A percentile compares a stretch with the other conserved stretches of the same genome.
These are phyloP conservation scores for Eutreptiella sp. DNA, from an alignment of 208 protist genomes.

Conservation along the genomic window DNA sequence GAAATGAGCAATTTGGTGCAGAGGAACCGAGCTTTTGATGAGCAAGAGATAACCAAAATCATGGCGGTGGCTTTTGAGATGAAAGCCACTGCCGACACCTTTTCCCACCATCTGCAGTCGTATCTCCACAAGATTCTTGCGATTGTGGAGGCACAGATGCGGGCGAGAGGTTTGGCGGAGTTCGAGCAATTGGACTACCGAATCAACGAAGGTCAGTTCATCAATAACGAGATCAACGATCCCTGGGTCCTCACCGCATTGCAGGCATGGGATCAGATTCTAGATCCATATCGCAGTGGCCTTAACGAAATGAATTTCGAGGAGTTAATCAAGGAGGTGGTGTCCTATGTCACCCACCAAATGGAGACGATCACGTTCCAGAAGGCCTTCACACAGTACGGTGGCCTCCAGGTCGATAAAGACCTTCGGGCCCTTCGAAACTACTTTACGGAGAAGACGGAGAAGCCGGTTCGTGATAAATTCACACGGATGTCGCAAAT, in stretches of 20 bases:
- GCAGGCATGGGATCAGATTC: background rate
- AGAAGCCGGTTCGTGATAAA: conserved; percentile 29
- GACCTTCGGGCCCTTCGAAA: conserved; percentile 26
- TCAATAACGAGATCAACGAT: conserved; percentile 20
- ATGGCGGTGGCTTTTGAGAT: background rate
- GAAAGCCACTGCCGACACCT: background rate
- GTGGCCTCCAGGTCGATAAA: conserved; percentile 34
- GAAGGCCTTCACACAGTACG: conserved; percentile 26
- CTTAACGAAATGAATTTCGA: conserved; percentile 29
- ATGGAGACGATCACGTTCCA: conserved; percentile 11
- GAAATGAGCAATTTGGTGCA: background rate
- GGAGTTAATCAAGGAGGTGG: conserved; percentile 1
- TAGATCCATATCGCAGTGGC: background rate
- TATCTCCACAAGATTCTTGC: background rate
- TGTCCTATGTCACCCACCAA: conserved; percentile 1
- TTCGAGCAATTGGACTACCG: conserved; percentile 9
- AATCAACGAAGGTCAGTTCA: conserved; percentile 2
- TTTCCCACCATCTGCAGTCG: background rate
- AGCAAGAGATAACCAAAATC: background rate
- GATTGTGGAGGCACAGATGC: conserved; percentile 1
- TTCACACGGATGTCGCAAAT: conserved; percentile 36
- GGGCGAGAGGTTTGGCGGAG: background rate
- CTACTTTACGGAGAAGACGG: conserved; percentile 31
- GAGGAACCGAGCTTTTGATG: conserved; percentile 1
- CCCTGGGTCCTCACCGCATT: conserved; percentile 6